These are phyloP conservation scores for Aulographum hederae DNA, from an alignment of 2,329 filamentous ascomycete species.

Conservation along the genomic window DNA sequence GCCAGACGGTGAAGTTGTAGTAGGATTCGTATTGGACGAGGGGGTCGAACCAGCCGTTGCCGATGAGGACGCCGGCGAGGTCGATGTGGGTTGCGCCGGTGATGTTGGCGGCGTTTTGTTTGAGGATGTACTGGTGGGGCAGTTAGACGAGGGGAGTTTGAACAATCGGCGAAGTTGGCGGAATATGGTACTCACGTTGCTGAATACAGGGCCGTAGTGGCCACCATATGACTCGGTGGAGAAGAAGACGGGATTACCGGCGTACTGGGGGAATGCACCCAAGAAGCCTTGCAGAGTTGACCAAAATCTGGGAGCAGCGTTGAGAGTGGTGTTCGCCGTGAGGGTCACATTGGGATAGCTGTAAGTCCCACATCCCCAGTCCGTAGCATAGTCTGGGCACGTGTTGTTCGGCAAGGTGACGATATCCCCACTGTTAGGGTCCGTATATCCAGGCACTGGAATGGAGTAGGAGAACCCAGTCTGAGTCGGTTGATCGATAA, in stretches of 20 bases:
- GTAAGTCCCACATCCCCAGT: constrained; percentile 34
- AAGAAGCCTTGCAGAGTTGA: constrained; percentile 44
- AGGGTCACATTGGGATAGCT: constrained; percentile 30
- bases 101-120: constrained; percentile 25
- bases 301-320: constrained; percentile 41
- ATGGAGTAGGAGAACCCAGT: constrained; percentile 39
- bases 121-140: constrained; percentile 26
- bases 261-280: constrained; percentile 34
- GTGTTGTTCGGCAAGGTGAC: constrained; percentile 26
- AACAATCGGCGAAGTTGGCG: constrained; percentile 7
- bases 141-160: neutral
- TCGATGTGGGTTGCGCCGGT: constrained; percentile 28
- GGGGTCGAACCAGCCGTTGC: constrained; percentile 41
- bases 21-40: constrained; percentile 37
- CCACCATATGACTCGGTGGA: constrained; percentile 34
- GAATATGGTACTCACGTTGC: no score
- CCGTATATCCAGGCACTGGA: constrained; percentile 22
- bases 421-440: constrained; percentile 15
- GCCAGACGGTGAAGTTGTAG: constrained; percentile 38
- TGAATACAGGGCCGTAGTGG: constrained; percentile 39
- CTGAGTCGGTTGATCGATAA: constrained; percentile 40
- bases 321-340: constrained; percentile 33
- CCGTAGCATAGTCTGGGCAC: constrained; percentile 31
- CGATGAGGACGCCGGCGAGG: constrained; percentile 32
- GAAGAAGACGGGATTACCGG: constrained; percentile 32